Evolutionary conservation across 257 asterid genomes (phyloP).

Genomic region (Craterostigma plantagineum): DNA sequence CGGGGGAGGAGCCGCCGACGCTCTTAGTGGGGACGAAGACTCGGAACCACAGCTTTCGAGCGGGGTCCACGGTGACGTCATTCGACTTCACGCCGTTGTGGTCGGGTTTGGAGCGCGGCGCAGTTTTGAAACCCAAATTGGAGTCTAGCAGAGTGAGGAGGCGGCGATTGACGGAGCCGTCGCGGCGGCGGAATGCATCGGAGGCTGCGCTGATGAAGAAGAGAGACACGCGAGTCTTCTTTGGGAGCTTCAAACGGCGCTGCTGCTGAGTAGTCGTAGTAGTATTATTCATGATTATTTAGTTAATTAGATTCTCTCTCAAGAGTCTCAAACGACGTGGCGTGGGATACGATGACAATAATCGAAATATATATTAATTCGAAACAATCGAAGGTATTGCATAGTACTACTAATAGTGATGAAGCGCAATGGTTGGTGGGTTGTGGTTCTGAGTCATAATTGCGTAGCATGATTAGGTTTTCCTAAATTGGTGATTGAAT

Average conservation of each 20-base stretch:
- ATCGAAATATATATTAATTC: no score
- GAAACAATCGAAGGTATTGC: no score
- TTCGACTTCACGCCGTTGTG: conserved; percentile 34
- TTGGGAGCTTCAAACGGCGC: conserved; percentile 19
- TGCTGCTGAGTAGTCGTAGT: no score
- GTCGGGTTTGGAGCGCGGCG: conserved; percentile 25
- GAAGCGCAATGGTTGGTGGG: no score
- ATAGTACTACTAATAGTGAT: no score
- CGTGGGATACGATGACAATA: no score
- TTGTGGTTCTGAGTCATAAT: no score
- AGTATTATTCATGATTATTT: no score
- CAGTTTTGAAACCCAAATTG: conserved; percentile 10
- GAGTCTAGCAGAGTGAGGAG: conserved; percentile 15
- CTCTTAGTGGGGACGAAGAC: conserved; percentile 25
- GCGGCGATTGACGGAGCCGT: conserved; percentile 69
- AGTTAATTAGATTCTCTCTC: no score
- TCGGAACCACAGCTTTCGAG: conserved; percentile 70
- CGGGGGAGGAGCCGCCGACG: background rate
- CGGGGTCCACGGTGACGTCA: conserved; percentile 40
- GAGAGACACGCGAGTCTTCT: conserved; percentile 28
- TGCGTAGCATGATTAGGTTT: no score
- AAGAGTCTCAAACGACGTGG: no score
- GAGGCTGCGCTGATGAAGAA: conserved; percentile 16
- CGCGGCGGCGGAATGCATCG: conserved; percentile 23
- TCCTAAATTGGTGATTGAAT: no score